phyloP scores from a whole-genome alignment of 768 basidiomycete species.

The Hericium rajendrae region DNA sequence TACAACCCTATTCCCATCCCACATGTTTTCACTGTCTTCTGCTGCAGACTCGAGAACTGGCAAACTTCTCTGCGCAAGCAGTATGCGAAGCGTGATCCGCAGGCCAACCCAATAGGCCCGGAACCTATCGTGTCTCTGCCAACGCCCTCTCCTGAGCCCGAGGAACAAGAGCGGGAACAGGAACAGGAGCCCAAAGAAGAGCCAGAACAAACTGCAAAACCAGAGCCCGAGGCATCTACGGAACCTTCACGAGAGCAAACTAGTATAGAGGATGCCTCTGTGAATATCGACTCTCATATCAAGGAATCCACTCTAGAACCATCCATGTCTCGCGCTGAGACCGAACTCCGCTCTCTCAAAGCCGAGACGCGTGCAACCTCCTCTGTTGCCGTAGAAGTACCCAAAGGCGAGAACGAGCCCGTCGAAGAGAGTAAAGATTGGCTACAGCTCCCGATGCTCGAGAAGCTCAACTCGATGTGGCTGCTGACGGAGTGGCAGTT shows the following conservation, averaged over 20 bases:
- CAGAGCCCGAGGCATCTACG: neutral
- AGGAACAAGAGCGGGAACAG: constrained; percentile 14
- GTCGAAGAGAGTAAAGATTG: constrained; percentile 48
- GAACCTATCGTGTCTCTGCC: constrained; percentile 29
- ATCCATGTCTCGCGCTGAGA: neutral
- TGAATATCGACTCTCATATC: too few species aligned
- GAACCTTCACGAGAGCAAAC: neutral
- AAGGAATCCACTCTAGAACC: neutral
- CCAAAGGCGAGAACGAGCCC: constrained; percentile 1
- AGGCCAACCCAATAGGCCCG: constrained; percentile 62
- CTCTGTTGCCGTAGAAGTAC: neutral
- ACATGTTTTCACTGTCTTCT: constrained; percentile 2
- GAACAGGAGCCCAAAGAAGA: neutral
- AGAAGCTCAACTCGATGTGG: constrained; percentile 68
- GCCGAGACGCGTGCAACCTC: neutral
- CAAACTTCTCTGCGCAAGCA: constrained; percentile 70
- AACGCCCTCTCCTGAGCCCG: constrained; percentile 15
- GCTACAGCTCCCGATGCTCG: constrained; percentile 59
- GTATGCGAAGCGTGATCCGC: constrained; percentile 63
- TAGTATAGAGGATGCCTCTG: neutral
- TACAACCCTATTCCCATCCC: constrained; percentile 11
- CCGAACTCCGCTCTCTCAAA: constrained; percentile 1
- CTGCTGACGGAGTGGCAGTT: constrained; percentile 81
- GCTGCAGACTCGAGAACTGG: constrained; percentile 61
- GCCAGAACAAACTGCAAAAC: neutral